Percentiles rank a stretch among this genome's conserved stretches.
phyloP scores from a whole-genome alignment of 257 asterid genomes.

The Cordia subcordata region DNA sequence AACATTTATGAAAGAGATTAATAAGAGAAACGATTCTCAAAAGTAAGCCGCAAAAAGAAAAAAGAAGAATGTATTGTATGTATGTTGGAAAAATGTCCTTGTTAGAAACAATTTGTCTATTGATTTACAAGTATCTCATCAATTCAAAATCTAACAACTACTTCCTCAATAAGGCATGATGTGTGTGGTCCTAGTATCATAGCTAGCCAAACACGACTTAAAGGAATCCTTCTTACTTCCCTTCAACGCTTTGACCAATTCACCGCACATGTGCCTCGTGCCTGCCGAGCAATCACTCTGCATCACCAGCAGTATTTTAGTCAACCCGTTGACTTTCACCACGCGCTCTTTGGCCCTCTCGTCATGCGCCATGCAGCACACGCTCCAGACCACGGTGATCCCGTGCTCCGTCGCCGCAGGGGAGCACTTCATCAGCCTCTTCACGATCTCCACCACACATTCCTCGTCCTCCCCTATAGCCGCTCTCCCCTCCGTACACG shows the following conservation, averaged over 20 bases:
- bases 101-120: too few relatives aligned
- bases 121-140: too few relatives aligned
- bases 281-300: constrained; percentile 62
- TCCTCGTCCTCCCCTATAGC: constrained; percentile 51
- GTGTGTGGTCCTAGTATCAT: constrained; percentile 77
- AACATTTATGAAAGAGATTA: too few relatives aligned
- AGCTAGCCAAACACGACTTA: constrained; percentile 81
- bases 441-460: constrained; percentile 60
- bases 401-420: constrained; percentile 80
- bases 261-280: constrained; percentile 64
- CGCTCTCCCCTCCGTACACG: constrained; percentile 77
- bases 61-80: too few relatives aligned
- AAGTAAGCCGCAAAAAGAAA: too few relatives aligned
- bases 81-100: too few relatives aligned
- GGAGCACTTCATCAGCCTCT: constrained; percentile 69
- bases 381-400: constrained; percentile 78
- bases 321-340: constrained; percentile 53
- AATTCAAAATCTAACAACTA: too few relatives aligned
- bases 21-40: too few relatives aligned
- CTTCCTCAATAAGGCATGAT: constrained; percentile 60
- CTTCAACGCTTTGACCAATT: constrained; percentile 79
- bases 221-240: constrained; percentile 24
- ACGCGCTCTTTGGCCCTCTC: constrained; percentile 47
- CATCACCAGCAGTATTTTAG: constrained; percentile 81
- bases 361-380: constrained; percentile 66